Base-by-base conservation (phyloP, 1,139 yeast genomes). In the Kodamaea alishanica region DNA sequence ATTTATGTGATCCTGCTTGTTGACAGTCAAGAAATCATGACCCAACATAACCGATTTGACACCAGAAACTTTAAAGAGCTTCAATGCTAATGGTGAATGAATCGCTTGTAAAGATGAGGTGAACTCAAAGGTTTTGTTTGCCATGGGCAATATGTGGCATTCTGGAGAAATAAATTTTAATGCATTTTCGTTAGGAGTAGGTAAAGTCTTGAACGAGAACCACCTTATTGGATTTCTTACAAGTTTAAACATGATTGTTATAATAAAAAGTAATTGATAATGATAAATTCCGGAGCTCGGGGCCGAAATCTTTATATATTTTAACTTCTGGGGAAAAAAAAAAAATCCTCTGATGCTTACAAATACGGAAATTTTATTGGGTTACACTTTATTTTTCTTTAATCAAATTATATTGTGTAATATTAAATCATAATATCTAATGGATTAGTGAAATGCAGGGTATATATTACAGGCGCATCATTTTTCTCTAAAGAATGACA, bases 101-200 rank as follows among this genome's bases (percentile, higher is more conserved):
- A 79, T 73, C 6, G 92, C 80, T 55, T 81, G 81, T 43, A 84
- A 63, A 6, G 96, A 79, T 40, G 81, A 74, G 24, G 88, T 68
- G 58, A 82, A 82, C 65, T 87, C 79, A 44, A 75, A 76, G 3
- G 81, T 71, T 49, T 74, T 74, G 38, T 73, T 69, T 35, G 77
- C 80, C 6, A 85, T 73, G 1, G 98, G 97, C 20, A 87, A 64
- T 44, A 77, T 73, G 9, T 56, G 51, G 38, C 56, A 58, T 38
- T 74, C 77, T 15, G 65, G 66, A 2, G 80, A 67, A 9, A 75
- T 61, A 51, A 89, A 92, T 64, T 92, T 92, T 44, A 92, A 67
- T 0, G 98, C 97, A 60, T 92, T 86, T 30, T 81, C 90, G 54
- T 92, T 92, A 4, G 98, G 98, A 0, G 98, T 92, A 3, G 85